Evolutionary conservation across 1,284 basidiomycete genomes (phyloP).

Genomic region (Megacollybia platyphylla): DNA sequence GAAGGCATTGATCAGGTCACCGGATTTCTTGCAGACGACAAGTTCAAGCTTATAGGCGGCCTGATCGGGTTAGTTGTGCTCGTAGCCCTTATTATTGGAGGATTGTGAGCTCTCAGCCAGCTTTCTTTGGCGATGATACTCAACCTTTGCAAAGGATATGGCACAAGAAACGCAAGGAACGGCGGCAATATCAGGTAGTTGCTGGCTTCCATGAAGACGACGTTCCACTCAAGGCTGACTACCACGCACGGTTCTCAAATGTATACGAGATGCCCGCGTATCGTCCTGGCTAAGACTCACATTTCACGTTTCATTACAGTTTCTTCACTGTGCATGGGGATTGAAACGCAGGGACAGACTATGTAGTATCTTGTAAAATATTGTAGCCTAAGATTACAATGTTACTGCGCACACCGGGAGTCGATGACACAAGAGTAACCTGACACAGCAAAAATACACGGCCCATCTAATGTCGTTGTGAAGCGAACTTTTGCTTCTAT

Average conservation of each 20-base stretch:
- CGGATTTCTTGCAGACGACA: constrained; percentile 25
- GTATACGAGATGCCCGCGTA: constrained; percentile 6
- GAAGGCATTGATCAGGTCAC: constrained; percentile 22
- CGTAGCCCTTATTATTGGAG: constrained; percentile 20
- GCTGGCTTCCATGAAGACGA: constrained; percentile 16
- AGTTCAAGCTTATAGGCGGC: constrained; percentile 29
- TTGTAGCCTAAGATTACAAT: not conserved
- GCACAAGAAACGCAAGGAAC: constrained; percentile 20
- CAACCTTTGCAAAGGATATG: constrained; percentile 15
- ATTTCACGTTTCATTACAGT: not conserved
- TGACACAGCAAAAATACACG: not conserved
- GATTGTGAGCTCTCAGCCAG: constrained; percentile 21
- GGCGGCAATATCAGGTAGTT: constrained; percentile 16
- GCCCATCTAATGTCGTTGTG: too few species aligned
- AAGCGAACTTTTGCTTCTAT: too few species aligned
- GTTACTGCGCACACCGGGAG: not conserved
- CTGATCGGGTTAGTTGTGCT: constrained; percentile 22
- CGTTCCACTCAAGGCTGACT: not conserved
- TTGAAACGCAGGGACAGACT: not conserved
- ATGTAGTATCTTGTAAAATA: not conserved
- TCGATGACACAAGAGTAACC: not conserved
- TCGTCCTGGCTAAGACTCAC: not conserved
- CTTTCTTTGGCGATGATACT: constrained; percentile 2
- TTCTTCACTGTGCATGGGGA: not conserved
- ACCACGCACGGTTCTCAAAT: constrained; percentile 1